phyloP scores from a whole-genome alignment of 176 grass and related monocot genomes.

The Tillandsia leiboldiana region DNA sequence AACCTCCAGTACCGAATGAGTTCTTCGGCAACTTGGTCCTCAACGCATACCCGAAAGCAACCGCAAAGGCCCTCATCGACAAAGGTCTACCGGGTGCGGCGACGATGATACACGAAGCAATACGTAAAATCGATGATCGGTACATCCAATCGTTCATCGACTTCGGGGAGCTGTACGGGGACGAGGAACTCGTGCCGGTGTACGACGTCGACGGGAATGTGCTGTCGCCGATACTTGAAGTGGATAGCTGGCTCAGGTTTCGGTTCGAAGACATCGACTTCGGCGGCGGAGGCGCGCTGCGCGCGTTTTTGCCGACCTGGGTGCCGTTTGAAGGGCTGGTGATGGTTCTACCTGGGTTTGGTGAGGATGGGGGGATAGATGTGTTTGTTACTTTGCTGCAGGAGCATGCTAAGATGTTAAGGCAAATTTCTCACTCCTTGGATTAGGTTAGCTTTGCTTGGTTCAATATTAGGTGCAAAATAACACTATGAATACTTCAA shows the following conservation, averaged over 20 bases:
- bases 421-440: constrained; percentile 26
- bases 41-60: constrained; percentile 18
- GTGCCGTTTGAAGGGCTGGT: constrained; percentile 36
- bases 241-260: constrained; percentile 41
- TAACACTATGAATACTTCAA: too few species aligned
- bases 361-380: constrained; percentile 27
- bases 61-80: background rate
- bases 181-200: constrained; percentile 19
- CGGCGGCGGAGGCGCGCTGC: constrained; percentile 25
- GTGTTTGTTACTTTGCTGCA: constrained; percentile 31
- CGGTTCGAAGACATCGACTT: constrained; percentile 32
- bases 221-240: constrained; percentile 26
- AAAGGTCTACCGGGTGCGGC: constrained; percentile 18
- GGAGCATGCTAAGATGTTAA: constrained; percentile 27
- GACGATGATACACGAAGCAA: constrained; percentile 19
- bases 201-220: constrained; percentile 9
- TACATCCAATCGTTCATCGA: constrained; percentile 56
- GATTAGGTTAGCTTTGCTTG: background rate
- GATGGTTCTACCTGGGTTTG: constrained; percentile 30
- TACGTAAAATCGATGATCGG: constrained; percentile 5
- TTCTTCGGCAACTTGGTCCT: constrained; percentile 50
- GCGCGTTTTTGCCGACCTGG: constrained; percentile 25
- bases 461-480: background rate
- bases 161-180: constrained; percentile 28
- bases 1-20: background rate